Base-by-base conservation (phyloP, 1,139 yeast genomes). In the Yamadazyma friedrichii region DNA sequence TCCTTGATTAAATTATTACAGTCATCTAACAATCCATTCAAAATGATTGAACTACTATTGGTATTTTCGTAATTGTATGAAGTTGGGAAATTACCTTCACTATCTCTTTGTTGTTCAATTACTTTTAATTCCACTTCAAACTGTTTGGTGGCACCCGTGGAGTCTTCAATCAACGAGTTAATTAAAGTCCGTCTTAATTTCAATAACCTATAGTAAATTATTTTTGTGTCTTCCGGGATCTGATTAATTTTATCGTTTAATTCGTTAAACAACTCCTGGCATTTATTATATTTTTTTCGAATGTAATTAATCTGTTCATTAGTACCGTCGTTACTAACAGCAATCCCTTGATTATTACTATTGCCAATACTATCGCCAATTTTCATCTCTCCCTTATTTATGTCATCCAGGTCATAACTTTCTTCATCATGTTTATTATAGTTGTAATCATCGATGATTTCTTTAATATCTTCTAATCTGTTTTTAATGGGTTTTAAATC, bases 1-100 rank as follows among this genome's bases (percentile, higher is more conserved):
- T 89, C 97, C 43, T 75, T 75, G 33, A 88, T 65, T 43, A 88
- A 70, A 50, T 82, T 83, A 55, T 82, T 80, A 59, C 96, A 88
- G 57, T 88, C 95, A 59, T 88, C 96, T 33, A 88, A 64, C 31
- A 85, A 65, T 10, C 91, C 91, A 55, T 84, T 83, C 40, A 84
- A 62, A 2, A 84, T 81, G 40, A 77, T 80, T 55, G 84, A 88
- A 20, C 64, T 51, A 12, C 56, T 55, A 25, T 54, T 62, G 31
- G 52, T 55, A 9, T 48, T 42, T 33, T 59, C 51, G 44, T 51
- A 58, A 11, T 10, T 20, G 8, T 20, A 20, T 5, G 24, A 20
- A 8, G 24, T 20, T 6, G 24, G 24, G 53, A 65, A 71, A 50
- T 56, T 64, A 16, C 68, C 76, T 16, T 58, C 60, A 13, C 56